Percentiles rank a stretch among this genome's conserved stretches.
phyloP scores from a whole-genome alignment of 345 rosid species.

The Linum lewisii region DNA sequence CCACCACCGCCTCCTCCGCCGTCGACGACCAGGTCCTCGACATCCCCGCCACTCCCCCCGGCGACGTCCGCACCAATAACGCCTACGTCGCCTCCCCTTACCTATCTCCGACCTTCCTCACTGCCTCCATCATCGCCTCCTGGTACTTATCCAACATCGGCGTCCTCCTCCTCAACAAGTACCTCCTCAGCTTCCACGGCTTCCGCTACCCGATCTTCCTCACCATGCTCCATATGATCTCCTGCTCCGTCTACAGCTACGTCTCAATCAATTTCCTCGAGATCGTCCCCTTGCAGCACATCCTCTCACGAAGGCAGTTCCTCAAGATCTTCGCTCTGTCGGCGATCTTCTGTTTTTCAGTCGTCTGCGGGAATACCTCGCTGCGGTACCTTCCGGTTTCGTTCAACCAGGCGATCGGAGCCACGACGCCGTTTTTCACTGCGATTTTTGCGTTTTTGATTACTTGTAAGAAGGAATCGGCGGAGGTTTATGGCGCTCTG shows the following conservation, averaged over 20 bases:
- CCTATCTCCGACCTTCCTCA: slow-evolving; percentile 45
- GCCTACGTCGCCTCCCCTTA: slow-evolving; percentile 15
- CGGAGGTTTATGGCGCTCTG: slow-evolving; percentile 72
- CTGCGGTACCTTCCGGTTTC: slow-evolving; percentile 92
- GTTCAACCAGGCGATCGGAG: slow-evolving; percentile 97
- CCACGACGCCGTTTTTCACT: slow-evolving; percentile 95
- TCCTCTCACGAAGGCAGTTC: slow-evolving; percentile 65
- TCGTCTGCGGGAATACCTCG: slow-evolving; percentile 91
- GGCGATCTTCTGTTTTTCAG: slow-evolving; percentile 84
- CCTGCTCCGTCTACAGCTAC: slow-evolving; percentile 76
- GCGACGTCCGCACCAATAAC: slow-evolving; percentile 41
- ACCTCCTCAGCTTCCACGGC: slow-evolving; percentile 85
- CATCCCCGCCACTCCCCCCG: slow-evolving; percentile 86
- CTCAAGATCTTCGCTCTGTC: slow-evolving; percentile 72
- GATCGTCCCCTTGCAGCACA: slow-evolving; percentile 78
- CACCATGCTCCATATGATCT: slow-evolving; percentile 89
- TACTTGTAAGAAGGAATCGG: slow-evolving; percentile 81
- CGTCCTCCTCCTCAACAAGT: slow-evolving; percentile 86
- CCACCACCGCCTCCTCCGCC: slow-evolving; percentile 5
- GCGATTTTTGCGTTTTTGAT: slow-evolving; percentile 88
- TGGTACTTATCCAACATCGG: slow-evolving; percentile 96
- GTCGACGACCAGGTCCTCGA: slow-evolving; percentile 35
- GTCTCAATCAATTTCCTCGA: slow-evolving; percentile 60
- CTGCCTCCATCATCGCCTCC: slow-evolving; percentile 70
- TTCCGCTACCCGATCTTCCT: slow-evolving; percentile 86